Evolutionary conservation across 1,139 yeast species (phyloP), one percentile per base, ranked within the genome.

Genomic region (Saccharomycopsis hybrid): DNA sequence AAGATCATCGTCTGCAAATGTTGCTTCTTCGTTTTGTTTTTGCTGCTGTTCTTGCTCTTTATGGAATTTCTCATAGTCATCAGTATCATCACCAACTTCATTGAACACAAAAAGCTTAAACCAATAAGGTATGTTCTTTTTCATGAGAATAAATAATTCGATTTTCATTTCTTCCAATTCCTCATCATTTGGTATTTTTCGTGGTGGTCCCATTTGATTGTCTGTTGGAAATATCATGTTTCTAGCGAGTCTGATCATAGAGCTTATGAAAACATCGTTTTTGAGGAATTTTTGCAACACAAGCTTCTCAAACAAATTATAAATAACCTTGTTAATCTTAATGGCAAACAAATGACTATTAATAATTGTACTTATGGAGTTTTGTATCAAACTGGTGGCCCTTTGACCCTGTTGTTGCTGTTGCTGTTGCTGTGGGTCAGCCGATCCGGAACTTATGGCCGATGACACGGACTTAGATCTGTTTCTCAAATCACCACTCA

Each of bases 191-290:
- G 56, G 56, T n/a, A 53, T 42, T 30, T 52, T 56, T 28, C 73
- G 54, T 4, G 73, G 66, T 1, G 73, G 72, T 0, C 74, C 75
- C 71, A 71, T 66, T 18, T 58, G 59, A 5, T 71, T 72, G 51
- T 68, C 68, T 8, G 56, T 57, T 1, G 74, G 72, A 49, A 71
- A 71, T 38, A 71, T 54, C 32, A 64, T 63, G 41, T 59, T 58
- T 41, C 74, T 58, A 1, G 63, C 58, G 4, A 58, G 55, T 28
- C 57, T 58, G 4, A 70, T 44, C 5, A 64, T 54, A 2, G 56
- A 51, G 2, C 62, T 58, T 2, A 63, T 56, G 8, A 64, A 53
- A 46, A 58, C 42, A 2, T 56, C 59, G 4, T 58, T 52, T 51
- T 55, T 32, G 50, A 60, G 29, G 51, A 49, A 41, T 41, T 52